Evolutionary conservation across 139 green algal genomes (phyloP).

Genomic region (Picochlorum sp.): DNA sequence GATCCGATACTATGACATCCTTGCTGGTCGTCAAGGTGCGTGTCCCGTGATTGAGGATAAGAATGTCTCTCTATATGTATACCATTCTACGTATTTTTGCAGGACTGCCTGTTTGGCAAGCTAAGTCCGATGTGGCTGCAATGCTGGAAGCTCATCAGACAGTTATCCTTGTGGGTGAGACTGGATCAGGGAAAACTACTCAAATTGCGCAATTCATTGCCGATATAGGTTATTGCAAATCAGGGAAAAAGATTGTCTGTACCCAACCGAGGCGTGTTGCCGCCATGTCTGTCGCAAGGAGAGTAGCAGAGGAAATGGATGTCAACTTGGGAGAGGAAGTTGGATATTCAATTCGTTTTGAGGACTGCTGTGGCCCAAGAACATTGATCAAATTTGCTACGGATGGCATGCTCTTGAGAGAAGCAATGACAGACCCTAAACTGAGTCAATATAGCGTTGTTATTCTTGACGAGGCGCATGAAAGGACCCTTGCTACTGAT

Average conservation of each 20-base stretch:
- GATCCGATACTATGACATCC: conserved; percentile 84
- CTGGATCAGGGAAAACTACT: conserved; percentile 96
- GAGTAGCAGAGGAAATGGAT: conserved; percentile 85
- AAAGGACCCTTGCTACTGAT: conserved; percentile 76
- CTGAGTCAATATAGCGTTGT: conserved; percentile 73
- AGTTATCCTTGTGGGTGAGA: conserved; percentile 97
- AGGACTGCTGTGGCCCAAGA: conserved; percentile 55
- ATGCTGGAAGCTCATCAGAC: conserved; percentile 90
- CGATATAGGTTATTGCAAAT: conserved; percentile 70
- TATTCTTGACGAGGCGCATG: conserved; percentile 82
- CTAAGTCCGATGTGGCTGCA: conserved; percentile 82
- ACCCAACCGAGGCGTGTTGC: conserved; percentile 85
- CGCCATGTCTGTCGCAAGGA: conserved; percentile 71
- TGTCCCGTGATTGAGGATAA: neutral
- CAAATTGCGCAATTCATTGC: conserved; percentile 97
- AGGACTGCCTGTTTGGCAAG: conserved; percentile 94
- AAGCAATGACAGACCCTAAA: conserved; percentile 78
- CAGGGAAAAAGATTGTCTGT: conserved; percentile 63
- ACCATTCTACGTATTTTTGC: neutral
- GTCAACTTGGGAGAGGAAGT: conserved; percentile 69
- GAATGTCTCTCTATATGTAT: neutral
- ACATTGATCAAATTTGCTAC: conserved; percentile 88
- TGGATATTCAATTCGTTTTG: conserved; percentile 84
- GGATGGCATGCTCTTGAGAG: conserved; percentile 93
- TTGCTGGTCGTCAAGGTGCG: conserved; percentile 64